phyloP scores from a whole-genome alignment of 345 rosid species.

The Aethionema arabicum region DNA sequence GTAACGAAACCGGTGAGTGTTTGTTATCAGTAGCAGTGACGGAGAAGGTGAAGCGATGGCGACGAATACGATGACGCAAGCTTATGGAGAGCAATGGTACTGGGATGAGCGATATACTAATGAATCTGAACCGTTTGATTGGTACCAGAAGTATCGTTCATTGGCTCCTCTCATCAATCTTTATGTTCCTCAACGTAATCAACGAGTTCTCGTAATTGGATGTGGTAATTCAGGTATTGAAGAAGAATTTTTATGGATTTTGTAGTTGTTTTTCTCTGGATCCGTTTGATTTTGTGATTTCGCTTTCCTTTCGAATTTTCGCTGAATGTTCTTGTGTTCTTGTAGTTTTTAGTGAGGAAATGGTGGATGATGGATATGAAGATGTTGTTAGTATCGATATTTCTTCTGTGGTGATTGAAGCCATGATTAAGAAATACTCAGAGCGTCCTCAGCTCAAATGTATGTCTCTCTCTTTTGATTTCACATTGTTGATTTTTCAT shows the following conservation, averaged over 20 bases:
- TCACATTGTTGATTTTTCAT: conserved; percentile 11
- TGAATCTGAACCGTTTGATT: conserved; percentile 80
- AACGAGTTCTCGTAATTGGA: conserved; percentile 68
- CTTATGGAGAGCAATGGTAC: conserved; percentile 83
- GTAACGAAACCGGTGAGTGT: conserved; percentile 10
- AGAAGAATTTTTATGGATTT: neutral
- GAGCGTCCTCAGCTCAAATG: conserved; percentile 68
- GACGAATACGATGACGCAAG: conserved; percentile 52
- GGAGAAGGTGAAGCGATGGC: conserved; percentile 26
- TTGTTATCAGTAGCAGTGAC: conserved; percentile 7
- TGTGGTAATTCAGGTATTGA: conserved; percentile 86
- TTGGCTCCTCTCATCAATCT: conserved; percentile 78
- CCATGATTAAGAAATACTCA: conserved; percentile 61
- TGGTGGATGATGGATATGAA: conserved; percentile 81
- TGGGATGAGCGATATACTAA: conserved; percentile 81
- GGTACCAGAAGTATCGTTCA: conserved; percentile 85
- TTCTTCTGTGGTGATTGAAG: conserved; percentile 67
- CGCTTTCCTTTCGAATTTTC: neutral
- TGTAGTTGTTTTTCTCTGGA: neutral
- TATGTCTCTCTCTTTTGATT: conserved; percentile 17
- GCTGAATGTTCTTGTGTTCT: neutral
- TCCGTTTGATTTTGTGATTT: neutral
- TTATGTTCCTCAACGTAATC: conserved; percentile 56
- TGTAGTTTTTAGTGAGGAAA: conserved; percentile 72
- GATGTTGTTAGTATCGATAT: conserved; percentile 77